These are phyloP conservation scores for Hordeum pubiflorum DNA, from an alignment of 202 grass and related monocot species.

Conservation along the genomic window DNA sequence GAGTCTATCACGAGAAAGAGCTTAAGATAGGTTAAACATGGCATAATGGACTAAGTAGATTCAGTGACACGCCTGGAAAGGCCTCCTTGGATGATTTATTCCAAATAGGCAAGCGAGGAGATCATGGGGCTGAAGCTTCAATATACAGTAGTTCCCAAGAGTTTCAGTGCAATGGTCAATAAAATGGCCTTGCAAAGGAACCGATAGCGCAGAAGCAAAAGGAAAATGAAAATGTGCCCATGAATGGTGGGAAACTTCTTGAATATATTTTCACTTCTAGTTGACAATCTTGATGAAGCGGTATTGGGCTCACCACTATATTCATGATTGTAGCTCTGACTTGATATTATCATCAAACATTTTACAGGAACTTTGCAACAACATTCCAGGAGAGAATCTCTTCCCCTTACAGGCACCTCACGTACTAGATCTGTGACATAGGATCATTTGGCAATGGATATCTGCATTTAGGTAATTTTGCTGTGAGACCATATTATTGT, in stretches of 20 bases:
- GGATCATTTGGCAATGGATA: not conserved
- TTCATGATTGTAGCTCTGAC: not conserved
- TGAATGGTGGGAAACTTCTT: slow-evolving; percentile 59
- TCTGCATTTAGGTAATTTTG: not conserved
- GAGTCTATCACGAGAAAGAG: too few relatives aligned
- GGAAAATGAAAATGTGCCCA: slow-evolving; percentile 37
- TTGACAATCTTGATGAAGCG: slow-evolving; percentile 6
- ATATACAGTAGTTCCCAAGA: slow-evolving; percentile 45
- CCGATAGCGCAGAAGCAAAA: slow-evolving; percentile 57
- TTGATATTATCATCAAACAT: slow-evolving; percentile 10
- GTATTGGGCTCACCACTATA: slow-evolving; percentile 33
- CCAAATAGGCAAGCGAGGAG: slow-evolving; percentile 46
- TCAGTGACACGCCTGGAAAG: slow-evolving; percentile 82
- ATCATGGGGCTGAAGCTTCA: slow-evolving; percentile 62
- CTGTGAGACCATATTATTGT: not conserved
- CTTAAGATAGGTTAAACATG: not conserved
- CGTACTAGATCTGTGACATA: not conserved
- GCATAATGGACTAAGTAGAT: slow-evolving; percentile 48
- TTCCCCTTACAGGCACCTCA: slow-evolving; percentile 75
- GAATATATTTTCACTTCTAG: not conserved
- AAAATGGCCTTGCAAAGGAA: too few relatives aligned
- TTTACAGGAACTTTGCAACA: slow-evolving; percentile 67
- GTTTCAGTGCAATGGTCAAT: too few relatives aligned
- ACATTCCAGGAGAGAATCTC: slow-evolving; percentile 55
- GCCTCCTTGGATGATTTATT: slow-evolving; percentile 89